Conservation (phyloP, 345 rosid species). For the Cardamine chenopodiifolia region DNA sequence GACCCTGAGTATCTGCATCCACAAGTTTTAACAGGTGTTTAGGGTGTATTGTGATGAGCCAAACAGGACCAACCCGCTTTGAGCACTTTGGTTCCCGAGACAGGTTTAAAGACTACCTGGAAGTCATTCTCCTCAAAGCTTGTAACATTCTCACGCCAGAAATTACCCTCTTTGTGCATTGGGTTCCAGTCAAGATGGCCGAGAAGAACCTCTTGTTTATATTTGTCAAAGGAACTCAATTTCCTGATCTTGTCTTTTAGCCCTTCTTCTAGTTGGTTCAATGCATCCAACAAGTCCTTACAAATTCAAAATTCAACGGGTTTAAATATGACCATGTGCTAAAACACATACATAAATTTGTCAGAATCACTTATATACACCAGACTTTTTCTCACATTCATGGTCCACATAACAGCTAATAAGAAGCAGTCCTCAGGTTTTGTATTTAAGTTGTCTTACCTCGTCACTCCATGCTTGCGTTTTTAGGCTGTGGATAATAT, state of each 20-base stretch:
- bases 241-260: slow-evolving; percentile 78
- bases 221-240: slow-evolving; percentile 91
- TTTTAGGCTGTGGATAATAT: slow-evolving; percentile 83
- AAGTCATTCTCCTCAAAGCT: slow-evolving; percentile 91
- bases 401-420: slow-evolving; percentile 8
- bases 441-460: slow-evolving; percentile 52
- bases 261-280: slow-evolving; percentile 84
- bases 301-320: slow-evolving; percentile 3
- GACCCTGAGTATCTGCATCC: slow-evolving; percentile 82
- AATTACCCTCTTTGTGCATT: slow-evolving; percentile 87
- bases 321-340: not conserved
- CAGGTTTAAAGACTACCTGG: slow-evolving; percentile 57
- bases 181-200: slow-evolving; percentile 99
- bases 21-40: slow-evolving; percentile 8
- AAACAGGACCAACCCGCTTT: not conserved
- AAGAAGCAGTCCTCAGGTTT: slow-evolving; percentile 14
- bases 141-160: slow-evolving; percentile 92
- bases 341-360: not conserved
- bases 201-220: slow-evolving; percentile 94
- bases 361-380: not conserved
- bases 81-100: not conserved
- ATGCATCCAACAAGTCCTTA: slow-evolving; percentile 84
- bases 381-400: not conserved
- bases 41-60: not conserved
- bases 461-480: slow-evolving; percentile 99